A percentile compares a stretch with the other conserved stretches of the same genome.
Conservation (phyloP, 306 rosid species). For the Urtica urens region DNA sequence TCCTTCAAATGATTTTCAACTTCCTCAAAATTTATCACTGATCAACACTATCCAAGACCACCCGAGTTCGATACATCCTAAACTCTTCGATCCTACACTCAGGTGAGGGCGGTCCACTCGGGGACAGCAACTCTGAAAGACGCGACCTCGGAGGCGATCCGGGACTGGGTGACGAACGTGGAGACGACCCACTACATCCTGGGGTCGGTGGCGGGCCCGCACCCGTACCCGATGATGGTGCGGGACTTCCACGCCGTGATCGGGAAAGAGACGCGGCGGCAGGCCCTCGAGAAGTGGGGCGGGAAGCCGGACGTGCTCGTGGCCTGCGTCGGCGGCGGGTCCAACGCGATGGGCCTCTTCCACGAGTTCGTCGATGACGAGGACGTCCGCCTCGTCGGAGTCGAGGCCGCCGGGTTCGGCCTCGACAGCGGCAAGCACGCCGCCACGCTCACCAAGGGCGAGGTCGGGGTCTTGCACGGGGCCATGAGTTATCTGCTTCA, state of each 20-base stretch:
- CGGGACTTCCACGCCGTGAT: conserved; percentile 89
- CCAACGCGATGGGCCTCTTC: conserved; percentile 94
- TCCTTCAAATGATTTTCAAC: no score
- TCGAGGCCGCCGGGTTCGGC: conserved; percentile 97
- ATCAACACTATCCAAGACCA: no score
- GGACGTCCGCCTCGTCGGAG: conserved; percentile 73
- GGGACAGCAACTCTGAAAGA: conserved; percentile 97
- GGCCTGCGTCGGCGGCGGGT: conserved; percentile 95
- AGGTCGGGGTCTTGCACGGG: conserved; percentile 89
- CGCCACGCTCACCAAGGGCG: conserved; percentile 83
- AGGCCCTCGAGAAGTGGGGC: conserved; percentile 94
- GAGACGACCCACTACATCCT: conserved; percentile 96
- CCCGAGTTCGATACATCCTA: no score
- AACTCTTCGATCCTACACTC: no score
- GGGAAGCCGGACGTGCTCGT: conserved; percentile 84
- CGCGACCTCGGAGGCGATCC: conserved; percentile 94
- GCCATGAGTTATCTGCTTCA: conserved; percentile 96
- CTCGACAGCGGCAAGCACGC: conserved; percentile 94
- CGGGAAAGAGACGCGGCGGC: conserved; percentile 86
- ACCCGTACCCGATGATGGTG: conserved; percentile 99
- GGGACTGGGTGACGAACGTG: conserved; percentile 98
- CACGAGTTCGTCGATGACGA: conserved; percentile 72
- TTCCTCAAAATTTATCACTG: no score
- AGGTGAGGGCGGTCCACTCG: conserved; percentile 87
- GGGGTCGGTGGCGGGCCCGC: conserved; percentile 99